These are phyloP conservation scores for Rosa lucieae DNA, from an alignment of 306 rosid species.

Conservation along the genomic window DNA sequence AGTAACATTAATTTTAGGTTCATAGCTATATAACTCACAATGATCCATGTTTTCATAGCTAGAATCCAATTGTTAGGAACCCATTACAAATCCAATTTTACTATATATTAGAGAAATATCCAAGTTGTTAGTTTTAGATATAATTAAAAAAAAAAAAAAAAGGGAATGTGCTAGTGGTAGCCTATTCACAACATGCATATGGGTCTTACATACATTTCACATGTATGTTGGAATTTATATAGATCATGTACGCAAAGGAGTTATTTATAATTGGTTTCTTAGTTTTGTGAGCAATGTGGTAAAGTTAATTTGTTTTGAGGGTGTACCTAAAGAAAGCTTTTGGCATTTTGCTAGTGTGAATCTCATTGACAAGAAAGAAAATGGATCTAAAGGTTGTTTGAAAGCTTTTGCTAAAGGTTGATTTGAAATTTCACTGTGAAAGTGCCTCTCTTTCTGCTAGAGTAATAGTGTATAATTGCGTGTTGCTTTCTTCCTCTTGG, in stretches of 20 bases:
- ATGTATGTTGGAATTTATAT: no score
- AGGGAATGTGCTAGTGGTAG: no score
- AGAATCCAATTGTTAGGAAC: neutral
- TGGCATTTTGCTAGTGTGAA: neutral
- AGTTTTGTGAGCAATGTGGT: neutral
- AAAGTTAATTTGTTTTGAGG: neutral
- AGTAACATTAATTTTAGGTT: neutral
- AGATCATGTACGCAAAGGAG: no score
- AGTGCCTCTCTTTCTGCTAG: neutral
- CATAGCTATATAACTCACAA: neutral
- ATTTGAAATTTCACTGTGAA: constrained; percentile 3
- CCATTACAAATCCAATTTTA: neutral
- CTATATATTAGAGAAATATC: no score
- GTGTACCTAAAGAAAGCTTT: neutral
- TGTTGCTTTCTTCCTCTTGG: neutral
- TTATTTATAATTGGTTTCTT: neutral
- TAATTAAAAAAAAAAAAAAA: no score
- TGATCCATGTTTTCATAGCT: neutral
- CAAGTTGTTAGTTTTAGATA: no score
- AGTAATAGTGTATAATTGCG: neutral
- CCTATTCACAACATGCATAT: neutral
- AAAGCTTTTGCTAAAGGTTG: neutral
- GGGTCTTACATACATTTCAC: no score
- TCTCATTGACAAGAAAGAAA: neutral
- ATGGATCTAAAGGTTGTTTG: neutral